Conservation (phyloP, 768 basidiomycete genomes). For the Nidularia pulvinata region DNA sequence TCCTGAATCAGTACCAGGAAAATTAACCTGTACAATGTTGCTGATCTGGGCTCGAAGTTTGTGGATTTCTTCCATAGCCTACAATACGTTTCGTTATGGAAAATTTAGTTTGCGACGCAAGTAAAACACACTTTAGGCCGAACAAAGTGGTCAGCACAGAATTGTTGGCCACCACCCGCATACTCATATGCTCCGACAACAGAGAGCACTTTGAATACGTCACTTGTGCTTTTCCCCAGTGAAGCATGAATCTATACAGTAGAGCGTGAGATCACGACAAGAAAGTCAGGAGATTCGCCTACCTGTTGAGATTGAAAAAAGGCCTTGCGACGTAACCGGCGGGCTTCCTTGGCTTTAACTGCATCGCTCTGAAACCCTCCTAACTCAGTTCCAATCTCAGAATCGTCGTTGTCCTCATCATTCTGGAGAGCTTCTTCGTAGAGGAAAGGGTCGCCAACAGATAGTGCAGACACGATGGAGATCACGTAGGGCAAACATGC, state of each 20-base stretch:
- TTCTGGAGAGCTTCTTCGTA: slow-evolving; percentile 69
- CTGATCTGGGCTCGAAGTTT: slow-evolving; percentile 91
- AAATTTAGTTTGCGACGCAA: background rate
- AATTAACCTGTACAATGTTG: slow-evolving; percentile 80
- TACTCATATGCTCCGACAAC: slow-evolving; percentile 98
- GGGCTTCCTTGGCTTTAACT: slow-evolving; percentile 52
- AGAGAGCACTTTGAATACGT: slow-evolving; percentile 85
- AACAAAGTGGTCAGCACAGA: slow-evolving; percentile 91
- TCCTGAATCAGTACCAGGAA: slow-evolving; percentile 59
- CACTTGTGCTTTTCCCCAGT: slow-evolving; percentile 80
- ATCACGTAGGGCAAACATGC: slow-evolving; percentile 85
- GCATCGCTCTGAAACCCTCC: slow-evolving; percentile 45
- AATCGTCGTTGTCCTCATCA: slow-evolving; percentile 34
- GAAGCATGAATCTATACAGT: slow-evolving; percentile 65
- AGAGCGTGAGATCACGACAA: slow-evolving; percentile 1
- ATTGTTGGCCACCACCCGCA: slow-evolving; percentile 75
- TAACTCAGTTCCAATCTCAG: slow-evolving; percentile 34
- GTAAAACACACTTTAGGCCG: slow-evolving; percentile 66
- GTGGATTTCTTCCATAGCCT: slow-evolving; percentile 99
- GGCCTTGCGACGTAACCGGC: slow-evolving; percentile 63
- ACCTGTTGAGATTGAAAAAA: slow-evolving; percentile 88
- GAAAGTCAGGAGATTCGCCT: slow-evolving; percentile 9
- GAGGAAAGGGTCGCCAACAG: slow-evolving; percentile 95
- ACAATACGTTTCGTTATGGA: background rate
- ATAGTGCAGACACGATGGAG: slow-evolving; percentile 86